Base-by-base conservation (phyloP, 2,329 filamentous ascomycete species). In the Colletotrichum spaethianum region DNA sequence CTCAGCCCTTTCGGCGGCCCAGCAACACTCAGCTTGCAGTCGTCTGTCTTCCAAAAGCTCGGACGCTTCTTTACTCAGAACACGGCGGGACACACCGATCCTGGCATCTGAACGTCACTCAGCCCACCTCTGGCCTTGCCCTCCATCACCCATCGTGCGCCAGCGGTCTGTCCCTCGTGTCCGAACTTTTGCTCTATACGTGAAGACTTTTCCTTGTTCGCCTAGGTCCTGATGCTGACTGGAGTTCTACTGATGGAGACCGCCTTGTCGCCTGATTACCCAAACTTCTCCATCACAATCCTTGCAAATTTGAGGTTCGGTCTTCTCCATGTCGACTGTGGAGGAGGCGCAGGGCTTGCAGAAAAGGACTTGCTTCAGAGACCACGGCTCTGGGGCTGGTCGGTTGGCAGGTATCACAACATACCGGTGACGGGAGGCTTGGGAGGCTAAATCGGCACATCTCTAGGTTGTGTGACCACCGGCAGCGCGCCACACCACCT, bases 121-220 rank as follows among this genome's bases (percentile, higher is more conserved):
- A 44, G 57, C 57, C 68, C 68, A 67, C 42, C 23, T 38, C 75
- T 7, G 5, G 75, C 75, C 55, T 76, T 76, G 33, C 74, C 73
- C n/a, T n/a, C n/a, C 70, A 6, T 75, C 71, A 33, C 75, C 70
- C 40, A 77, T 70, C 11, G 16, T 23, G 75, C 70, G 36, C 75
- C 38, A 38, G 23, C 42, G 28, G 33, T 48, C 55, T 26, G 16
- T 44, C n/a, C 60, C 48, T 50, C 36, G 23, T 52, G 14, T 4
- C 56, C 63, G 55, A 55, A 53, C 38, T 33, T 33, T 31, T 33
- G 40, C 38, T 20, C 38, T 18, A 26, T 11, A 12, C 57, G 36
- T 52, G 67, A 48, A 56, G 40, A 56, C n/a, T 38, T 28, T 67
- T 2, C 38, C 38, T 28, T 16, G 40, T 16, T 16, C 40, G 40